Conservation (phyloP, 345 rosid genomes). For the Laguncularia racemosa region DNA sequence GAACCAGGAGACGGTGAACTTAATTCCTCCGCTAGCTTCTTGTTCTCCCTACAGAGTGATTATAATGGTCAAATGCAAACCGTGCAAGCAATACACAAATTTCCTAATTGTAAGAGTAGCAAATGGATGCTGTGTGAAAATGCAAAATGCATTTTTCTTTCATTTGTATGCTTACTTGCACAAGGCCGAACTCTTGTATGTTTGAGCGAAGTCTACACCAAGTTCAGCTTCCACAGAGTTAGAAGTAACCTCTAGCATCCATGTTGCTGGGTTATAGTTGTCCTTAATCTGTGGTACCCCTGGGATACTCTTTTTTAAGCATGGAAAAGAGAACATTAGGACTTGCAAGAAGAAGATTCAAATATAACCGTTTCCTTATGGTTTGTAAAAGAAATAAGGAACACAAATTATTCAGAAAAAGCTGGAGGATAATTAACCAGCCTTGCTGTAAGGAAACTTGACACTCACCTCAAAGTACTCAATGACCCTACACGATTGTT, state of each 20-base stretch:
- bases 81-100: not conserved
- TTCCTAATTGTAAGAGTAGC: not conserved
- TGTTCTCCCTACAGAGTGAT: slow-evolving; percentile 20
- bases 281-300: slow-evolving; percentile 5
- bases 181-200: slow-evolving; percentile 1
- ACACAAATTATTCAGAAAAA: not conserved
- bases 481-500: slow-evolving; percentile 12
- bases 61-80: not conserved
- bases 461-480: slow-evolving; percentile 15
- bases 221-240: slow-evolving; percentile 7
- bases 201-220: slow-evolving; percentile 8
- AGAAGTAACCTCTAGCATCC: slow-evolving; percentile 19
- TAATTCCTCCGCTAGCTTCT: slow-evolving; percentile 11
- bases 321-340: no score
- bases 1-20: slow-evolving; percentile 23
- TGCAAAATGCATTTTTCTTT: no score
- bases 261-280: slow-evolving; percentile 7
- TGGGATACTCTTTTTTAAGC: not conserved
- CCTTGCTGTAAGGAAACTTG: no score
- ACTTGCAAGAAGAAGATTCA: no score
- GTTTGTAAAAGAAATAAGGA: no score
- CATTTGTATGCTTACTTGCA: not conserved
- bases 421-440: not conserved
- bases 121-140: no score
- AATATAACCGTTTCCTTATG: no score